phyloP scores from a whole-genome alignment of 495 filamentous ascomycete species.

The Penicillium coffeae region DNA sequence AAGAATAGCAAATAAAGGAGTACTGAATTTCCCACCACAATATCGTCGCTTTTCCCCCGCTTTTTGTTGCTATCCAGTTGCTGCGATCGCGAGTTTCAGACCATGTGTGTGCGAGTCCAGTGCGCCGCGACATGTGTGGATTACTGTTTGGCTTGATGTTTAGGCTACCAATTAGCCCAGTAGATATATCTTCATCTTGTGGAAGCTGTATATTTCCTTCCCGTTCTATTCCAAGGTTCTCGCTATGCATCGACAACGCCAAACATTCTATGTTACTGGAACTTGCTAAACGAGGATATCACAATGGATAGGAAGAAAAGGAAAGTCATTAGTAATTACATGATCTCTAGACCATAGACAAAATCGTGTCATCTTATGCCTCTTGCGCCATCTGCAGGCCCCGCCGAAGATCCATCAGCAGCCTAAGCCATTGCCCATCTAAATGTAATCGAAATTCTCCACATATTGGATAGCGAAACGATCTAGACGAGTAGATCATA shows the following conservation, averaged over 20 bases:
- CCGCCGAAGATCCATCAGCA: neutral
- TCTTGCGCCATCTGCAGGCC: neutral
- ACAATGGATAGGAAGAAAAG: neutral
- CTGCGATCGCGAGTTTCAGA: neutral
- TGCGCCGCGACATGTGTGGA: too few species aligned
- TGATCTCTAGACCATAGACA: conserved; percentile 2
- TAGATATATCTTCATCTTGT: neutral
- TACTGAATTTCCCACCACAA: conserved; percentile 10
- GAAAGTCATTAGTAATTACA: conserved; percentile 28
- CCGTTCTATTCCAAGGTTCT: neutral
- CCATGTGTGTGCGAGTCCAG: conserved; percentile 1
- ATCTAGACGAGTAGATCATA: conserved; percentile 30
- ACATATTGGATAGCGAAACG: neutral
- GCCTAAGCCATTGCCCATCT: too few species aligned
- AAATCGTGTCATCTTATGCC: conserved; percentile 10
- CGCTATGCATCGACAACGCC: neutral
- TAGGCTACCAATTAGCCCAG: neutral
- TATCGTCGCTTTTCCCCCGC: neutral
- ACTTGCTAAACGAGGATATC: too few species aligned
- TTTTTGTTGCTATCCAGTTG: neutral
- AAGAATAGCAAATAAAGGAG: conserved; percentile 28
- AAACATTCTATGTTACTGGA: too few species aligned
- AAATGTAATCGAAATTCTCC: too few species aligned
- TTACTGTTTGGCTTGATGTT: neutral
- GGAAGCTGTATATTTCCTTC: neutral